Evolutionary conservation across 192 early-diverging fungal species (phyloP), one percentile per base, ranked within the genome.

Genomic region (Powellomyces hirtus): DNA sequence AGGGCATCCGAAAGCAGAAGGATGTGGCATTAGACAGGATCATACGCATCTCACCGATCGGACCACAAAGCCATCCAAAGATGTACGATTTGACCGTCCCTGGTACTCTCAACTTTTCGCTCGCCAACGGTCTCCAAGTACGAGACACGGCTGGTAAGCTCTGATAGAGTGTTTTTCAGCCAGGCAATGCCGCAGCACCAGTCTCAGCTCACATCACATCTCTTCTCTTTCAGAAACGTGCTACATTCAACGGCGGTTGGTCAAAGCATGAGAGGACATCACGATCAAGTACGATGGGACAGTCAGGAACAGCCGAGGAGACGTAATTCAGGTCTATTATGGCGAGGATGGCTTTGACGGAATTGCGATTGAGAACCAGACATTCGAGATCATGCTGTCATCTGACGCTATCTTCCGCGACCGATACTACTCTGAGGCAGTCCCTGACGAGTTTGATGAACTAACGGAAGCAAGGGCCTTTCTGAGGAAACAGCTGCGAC

Each of bases 331-430:
- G 81, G 98, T 98, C 81, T 88, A 84, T 68, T 99, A 98, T 74
- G 97, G 97, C 56, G 97, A 99, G 72, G 97, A 99, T 74, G 95
- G 95, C 49, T 95, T 98, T 92, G 97, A 99, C 76, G 94, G 88
- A n/a, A 89, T 86, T 59, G 83, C 81, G 60, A 90, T 98, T 37
- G 94, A 99, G 79, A 79, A 74, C 24, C 96, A 97, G 72, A 84
- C 79, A 20, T 66, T 99, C 22, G 81, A 85, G n/a, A 79, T 87
- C 37, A 85, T 97, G 64, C 81, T 79, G 51, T 81, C 88, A 63
- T 80, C 74, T 62, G 79, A 97, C 77, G 71, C 52, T 0, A 64
- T 83, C 29, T 97, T 98, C 70, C 87, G 89, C 59, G 82, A 83
- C 52, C 87, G 83, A 75, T 99, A 89, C 81, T 78, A 82, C 38